Conservation (phyloP, 2,329 filamentous ascomycete species). For the Scleromitrula shiraiana region DNA sequence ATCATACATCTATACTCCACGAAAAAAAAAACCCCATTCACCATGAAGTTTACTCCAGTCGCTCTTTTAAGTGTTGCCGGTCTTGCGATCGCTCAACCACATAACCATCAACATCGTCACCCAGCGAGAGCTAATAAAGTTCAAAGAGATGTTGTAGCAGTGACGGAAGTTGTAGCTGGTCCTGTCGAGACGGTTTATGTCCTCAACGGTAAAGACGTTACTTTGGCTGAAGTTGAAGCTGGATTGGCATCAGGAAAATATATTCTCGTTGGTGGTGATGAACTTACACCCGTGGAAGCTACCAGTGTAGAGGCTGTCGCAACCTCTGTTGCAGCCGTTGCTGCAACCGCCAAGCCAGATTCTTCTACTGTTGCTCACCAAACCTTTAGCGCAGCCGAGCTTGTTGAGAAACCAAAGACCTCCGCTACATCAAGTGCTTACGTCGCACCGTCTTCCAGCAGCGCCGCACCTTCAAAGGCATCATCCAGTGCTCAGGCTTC, state of each 20-base stretch:
- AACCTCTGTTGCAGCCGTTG: constrained; percentile 27
- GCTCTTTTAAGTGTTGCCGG: constrained; percentile 32
- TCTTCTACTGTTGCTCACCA: constrained; percentile 1
- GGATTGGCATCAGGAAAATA: constrained; percentile 67
- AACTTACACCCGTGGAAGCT: constrained; percentile 40
- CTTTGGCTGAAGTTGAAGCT: constrained; percentile 55
- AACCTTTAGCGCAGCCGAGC: no score
- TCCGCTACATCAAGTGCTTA: constrained; percentile 31
- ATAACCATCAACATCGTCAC: constrained; percentile 52
- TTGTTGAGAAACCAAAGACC: no score
- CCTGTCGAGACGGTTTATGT: constrained; percentile 64
- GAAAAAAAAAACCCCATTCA: constrained; percentile 27
- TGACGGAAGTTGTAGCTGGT: constrained; percentile 41
- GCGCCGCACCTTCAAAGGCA: constrained; percentile 17
- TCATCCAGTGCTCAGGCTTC: constrained; percentile 18
- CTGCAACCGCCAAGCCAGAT: constrained; percentile 10
- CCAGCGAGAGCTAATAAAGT: constrained; percentile 45
- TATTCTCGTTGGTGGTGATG: constrained; percentile 51
- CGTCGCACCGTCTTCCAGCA: constrained; percentile 31
- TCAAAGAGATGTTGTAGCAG: constrained; percentile 35
- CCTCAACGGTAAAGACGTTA: constrained; percentile 54
- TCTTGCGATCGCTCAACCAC: constrained; percentile 49
- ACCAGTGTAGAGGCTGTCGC: constrained; percentile 2
- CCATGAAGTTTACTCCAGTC: constrained; percentile 28
- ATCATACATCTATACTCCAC: constrained; percentile 21